Percentiles rank a stretch among this genome's conserved stretches.
phyloP scores from a whole-genome alignment of 768 basidiomycete species.

The Mycena venus region DNA sequence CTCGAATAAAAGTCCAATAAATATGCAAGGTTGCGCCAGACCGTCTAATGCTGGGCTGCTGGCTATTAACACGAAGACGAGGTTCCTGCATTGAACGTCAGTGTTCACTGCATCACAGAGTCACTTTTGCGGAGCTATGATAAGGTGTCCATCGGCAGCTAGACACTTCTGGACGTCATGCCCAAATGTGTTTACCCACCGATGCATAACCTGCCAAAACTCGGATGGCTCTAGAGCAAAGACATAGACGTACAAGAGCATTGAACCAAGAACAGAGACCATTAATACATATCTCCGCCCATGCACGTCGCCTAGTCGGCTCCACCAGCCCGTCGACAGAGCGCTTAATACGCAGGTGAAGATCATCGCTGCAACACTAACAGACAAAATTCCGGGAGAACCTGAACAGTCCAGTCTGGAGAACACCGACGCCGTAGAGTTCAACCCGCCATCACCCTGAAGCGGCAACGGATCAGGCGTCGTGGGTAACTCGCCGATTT shows the following conservation, averaged over 20 bases:
- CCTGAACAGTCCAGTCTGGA: constrained; percentile 22
- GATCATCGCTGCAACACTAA: constrained; percentile 24
- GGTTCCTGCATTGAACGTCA: constrained; percentile 15
- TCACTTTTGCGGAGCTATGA: neutral
- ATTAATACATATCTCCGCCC: constrained; percentile 29
- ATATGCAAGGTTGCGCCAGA: constrained; percentile 21
- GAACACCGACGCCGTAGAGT: neutral
- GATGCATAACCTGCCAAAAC: neutral
- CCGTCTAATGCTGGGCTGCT: constrained; percentile 12
- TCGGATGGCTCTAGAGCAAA: too few relatives aligned
- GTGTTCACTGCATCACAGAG: neutral
- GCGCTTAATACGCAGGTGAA: constrained; percentile 9
- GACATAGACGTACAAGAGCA: constrained; percentile 25
- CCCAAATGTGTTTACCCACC: neutral
- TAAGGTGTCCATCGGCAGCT: neutral
- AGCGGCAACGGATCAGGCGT: constrained; percentile 23
- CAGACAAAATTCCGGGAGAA: constrained; percentile 10
- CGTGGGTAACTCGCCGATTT: constrained; percentile 13
- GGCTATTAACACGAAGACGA: constrained; percentile 16
- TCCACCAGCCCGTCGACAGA: constrained; percentile 31
- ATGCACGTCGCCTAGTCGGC: constrained; percentile 21
- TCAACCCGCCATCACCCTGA: neutral
- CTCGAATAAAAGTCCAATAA: constrained; percentile 20
- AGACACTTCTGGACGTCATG: too few relatives aligned
- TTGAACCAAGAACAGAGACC: constrained; percentile 26